Conservation (phyloP, 208 protist species). For the Crithidia bombi region DNA sequence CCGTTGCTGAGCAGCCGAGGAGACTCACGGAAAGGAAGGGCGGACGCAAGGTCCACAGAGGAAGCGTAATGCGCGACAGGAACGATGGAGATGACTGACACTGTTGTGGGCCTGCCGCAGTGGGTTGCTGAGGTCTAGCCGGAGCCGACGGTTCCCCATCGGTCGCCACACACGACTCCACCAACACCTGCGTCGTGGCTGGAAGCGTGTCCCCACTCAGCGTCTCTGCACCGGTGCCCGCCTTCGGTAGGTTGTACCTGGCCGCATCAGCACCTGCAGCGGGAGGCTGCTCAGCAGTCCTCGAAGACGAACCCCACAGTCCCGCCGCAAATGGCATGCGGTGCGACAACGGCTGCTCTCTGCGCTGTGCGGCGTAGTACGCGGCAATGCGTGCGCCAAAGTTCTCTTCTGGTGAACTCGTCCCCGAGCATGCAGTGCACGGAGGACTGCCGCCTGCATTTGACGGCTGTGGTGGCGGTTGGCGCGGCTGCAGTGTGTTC, state of each 20-base stretch:
- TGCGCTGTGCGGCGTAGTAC: constrained; percentile 20
- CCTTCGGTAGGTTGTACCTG: too few species aligned
- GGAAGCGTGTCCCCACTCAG: background rate
- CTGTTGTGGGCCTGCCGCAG: too few species aligned
- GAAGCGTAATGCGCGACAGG: constrained; percentile 1
- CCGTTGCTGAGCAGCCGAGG: constrained; percentile 52
- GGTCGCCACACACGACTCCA: constrained; percentile 19
- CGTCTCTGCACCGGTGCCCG: background rate
- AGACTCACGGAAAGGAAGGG: constrained; percentile 61
- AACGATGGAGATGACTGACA: too few species aligned
- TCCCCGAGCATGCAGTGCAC: too few species aligned
- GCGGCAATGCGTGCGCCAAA: constrained; percentile 8
- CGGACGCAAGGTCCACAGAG: constrained; percentile 29
- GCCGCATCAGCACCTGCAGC: background rate
- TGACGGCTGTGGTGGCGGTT: background rate
- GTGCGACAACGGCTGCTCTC: constrained; percentile 7
- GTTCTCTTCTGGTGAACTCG: background rate
- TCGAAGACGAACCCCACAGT: background rate
- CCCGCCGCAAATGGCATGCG: background rate
- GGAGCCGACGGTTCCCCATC: background rate
- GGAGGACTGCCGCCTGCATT: too few species aligned
- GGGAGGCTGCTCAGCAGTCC: background rate
- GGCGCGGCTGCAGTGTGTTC: constrained; percentile 21
- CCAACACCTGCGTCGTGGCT: constrained; percentile 21
- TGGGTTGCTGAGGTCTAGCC: background rate